Evolutionary conservation across 2,329 filamentous ascomycete species (phyloP), one percentile per base, ranked within the genome.

Genomic region (Corinectria fuckeliana): DNA sequence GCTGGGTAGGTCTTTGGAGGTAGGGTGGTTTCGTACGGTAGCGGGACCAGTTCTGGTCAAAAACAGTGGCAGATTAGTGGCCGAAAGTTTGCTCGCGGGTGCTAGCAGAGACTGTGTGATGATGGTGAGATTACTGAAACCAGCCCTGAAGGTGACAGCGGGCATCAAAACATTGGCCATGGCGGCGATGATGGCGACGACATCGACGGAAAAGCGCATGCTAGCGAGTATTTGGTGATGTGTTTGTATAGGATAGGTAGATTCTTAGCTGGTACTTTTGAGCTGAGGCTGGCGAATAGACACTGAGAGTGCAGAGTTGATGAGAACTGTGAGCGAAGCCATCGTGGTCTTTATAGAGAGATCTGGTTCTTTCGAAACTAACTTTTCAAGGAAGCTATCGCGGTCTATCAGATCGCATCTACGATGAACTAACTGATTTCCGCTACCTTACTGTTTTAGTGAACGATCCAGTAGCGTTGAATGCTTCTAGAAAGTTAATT

Each of bases 121-220:
- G 8, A n/a, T 18, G 23, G 51, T 48, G 6, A 55, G 26, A 23
- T 55, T 16, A 11, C n/a, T 21, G 11, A 28, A 9, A 13, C 9
- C 18, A 14, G 3, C 3, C 6, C 13, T 23, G 16, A 48, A n/a
- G 3, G 13, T 11, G 11, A 5, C 4, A 16, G 51, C 51, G 8
- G 30, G 25, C 21, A 28, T 23, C 11, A 48, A n/a, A 11, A 42
- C 32, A 20, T 38, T 55, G 23, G 42, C 51, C 42, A 21, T 30
- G 25, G 42, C 32, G 32, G 42, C 51, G 9, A 11, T 18, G 42
- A 55, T n/a, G 11, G 51, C 21, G 39, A 48, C 9, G 13, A 55
- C 11, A 30, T 32, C 42, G 23, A 41, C n/a, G 8, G 51, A 48
- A 30, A 55, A 55, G 13, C 41, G 41, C 51, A 55, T 55, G 7